Evolutionary conservation across 176 grass and related monocot species (phyloP).

Genomic region (Oryza nivara): DNA sequence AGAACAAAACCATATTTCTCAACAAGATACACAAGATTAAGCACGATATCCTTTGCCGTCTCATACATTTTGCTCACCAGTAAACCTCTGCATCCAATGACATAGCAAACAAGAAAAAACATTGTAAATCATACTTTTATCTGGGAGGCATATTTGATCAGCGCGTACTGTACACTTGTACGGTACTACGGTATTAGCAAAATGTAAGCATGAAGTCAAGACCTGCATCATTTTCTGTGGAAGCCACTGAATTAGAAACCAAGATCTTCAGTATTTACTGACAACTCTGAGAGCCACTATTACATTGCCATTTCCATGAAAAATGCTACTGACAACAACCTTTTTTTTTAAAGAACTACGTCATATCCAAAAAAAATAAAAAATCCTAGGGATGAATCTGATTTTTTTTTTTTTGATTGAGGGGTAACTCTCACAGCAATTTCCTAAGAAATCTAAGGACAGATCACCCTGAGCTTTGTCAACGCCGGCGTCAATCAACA

Average conservation of each 20-base stretch:
- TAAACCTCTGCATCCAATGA: constrained; percentile 64
- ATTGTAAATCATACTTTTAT: constrained; percentile 8
- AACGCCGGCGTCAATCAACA: not conserved
- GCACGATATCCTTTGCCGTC: constrained; percentile 71
- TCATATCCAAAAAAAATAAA: too few relatives aligned
- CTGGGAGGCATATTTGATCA: not conserved
- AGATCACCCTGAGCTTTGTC: not conserved
- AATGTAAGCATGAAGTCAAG: not conserved
- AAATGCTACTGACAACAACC: not conserved
- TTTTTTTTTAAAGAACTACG: too few relatives aligned
- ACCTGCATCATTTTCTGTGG: not conserved
- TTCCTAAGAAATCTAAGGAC: not conserved
- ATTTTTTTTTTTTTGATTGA: too few relatives aligned
- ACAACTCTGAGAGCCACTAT: not conserved
- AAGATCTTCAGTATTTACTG: not conserved
- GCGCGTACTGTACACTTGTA: not conserved
- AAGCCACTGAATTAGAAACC: not conserved
- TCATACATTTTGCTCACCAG: constrained; percentile 97
- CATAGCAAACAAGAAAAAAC: not conserved
- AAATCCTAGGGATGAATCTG: too few relatives aligned
- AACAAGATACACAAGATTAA: constrained; percentile 76
- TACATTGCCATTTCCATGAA: not conserved
- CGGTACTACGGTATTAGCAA: not conserved
- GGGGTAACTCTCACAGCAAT: not conserved
- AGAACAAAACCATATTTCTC: constrained; percentile 79